Conservation (phyloP, 192 early-diverging fungal species). For the Lobosporangium transversale region DNA sequence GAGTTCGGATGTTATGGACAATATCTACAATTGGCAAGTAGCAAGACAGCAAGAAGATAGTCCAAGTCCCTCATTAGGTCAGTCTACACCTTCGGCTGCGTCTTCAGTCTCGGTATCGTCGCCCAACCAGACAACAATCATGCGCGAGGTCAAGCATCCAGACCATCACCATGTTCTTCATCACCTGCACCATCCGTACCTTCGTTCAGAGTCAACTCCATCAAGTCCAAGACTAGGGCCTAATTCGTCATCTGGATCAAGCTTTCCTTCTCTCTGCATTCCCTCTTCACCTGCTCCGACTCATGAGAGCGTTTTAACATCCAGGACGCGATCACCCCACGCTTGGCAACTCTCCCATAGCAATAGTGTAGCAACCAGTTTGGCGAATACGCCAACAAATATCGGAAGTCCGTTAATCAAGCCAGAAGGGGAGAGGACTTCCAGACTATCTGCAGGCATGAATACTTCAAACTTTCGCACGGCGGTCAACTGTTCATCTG, state of each 20-base stretch:
- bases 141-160: slow-evolving; percentile 50
- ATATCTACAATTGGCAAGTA: slow-evolving; percentile 54
- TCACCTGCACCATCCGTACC: slow-evolving; percentile 48
- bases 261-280: slow-evolving; percentile 43
- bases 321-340: slow-evolving; percentile 33
- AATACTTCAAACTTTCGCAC: background rate
- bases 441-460: background rate
- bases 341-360: slow-evolving; percentile 30
- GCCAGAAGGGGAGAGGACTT: slow-evolving; percentile 18
- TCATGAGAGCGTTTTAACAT: slow-evolving; percentile 33
- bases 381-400: slow-evolving; percentile 32
- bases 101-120: slow-evolving; percentile 30
- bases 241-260: slow-evolving; percentile 9
- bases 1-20: slow-evolving; percentile 53
- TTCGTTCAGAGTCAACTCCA: slow-evolving; percentile 39
- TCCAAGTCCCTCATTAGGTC: no score
- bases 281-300: slow-evolving; percentile 44
- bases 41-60: slow-evolving; percentile 50
- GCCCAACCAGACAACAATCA: slow-evolving; percentile 12
- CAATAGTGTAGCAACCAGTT: slow-evolving; percentile 43
- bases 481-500: slow-evolving; percentile 43
- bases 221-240: slow-evolving; percentile 37
- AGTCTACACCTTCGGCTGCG: slow-evolving; percentile 1
- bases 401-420: slow-evolving; percentile 30
- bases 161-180: slow-evolving; percentile 50